Percentiles rank a stretch among this genome's conserved stretches.
These are phyloP conservation scores for Pichia occidentalis DNA, from an alignment of 805 yeast species.

Conservation along the genomic window DNA sequence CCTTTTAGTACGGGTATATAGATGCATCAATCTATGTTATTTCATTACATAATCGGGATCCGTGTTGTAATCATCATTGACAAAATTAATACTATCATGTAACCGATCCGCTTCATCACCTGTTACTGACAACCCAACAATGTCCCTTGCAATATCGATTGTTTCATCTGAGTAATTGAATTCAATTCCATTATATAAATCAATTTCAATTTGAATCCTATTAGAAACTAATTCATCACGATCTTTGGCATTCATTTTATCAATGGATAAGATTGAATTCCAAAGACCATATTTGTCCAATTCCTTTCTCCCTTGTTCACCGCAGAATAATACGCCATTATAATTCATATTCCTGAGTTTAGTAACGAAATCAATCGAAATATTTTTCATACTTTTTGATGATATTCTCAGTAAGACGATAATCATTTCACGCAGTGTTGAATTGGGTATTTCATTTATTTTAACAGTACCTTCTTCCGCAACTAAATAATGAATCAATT, in stretches of 20 bases:
- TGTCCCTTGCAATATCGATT: slow-evolving; percentile 63
- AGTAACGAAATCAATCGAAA: slow-evolving; percentile 21
- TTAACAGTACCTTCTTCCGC: slow-evolving; percentile 22
- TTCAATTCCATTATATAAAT: slow-evolving; percentile 52
- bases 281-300: slow-evolving; percentile 29
- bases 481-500: slow-evolving; percentile 31
- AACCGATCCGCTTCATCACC: slow-evolving; percentile 76
- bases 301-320: slow-evolving; percentile 25
- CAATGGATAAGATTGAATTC: slow-evolving; percentile 13
- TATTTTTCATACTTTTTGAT: slow-evolving; percentile 26
- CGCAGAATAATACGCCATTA: slow-evolving; percentile 21
- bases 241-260: slow-evolving; percentile 14
- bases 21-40: too few relatives aligned
- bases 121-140: slow-evolving; percentile 60
- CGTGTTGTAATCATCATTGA: slow-evolving; percentile 20
- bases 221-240: slow-evolving; percentile 28
- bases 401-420: slow-evolving; percentile 27
- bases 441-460: slow-evolving; percentile 23
- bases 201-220: slow-evolving; percentile 20
- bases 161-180: slow-evolving; percentile 55
- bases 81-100: slow-evolving; percentile 56
- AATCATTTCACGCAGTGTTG: slow-evolving; percentile 27
- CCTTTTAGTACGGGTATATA: too few relatives aligned
- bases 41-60: slow-evolving; percentile 13
- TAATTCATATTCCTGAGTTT: slow-evolving; percentile 19